phyloP scores from a whole-genome alignment of 2,329 filamentous ascomycete genomes.

The Penicillium sp. region DNA sequence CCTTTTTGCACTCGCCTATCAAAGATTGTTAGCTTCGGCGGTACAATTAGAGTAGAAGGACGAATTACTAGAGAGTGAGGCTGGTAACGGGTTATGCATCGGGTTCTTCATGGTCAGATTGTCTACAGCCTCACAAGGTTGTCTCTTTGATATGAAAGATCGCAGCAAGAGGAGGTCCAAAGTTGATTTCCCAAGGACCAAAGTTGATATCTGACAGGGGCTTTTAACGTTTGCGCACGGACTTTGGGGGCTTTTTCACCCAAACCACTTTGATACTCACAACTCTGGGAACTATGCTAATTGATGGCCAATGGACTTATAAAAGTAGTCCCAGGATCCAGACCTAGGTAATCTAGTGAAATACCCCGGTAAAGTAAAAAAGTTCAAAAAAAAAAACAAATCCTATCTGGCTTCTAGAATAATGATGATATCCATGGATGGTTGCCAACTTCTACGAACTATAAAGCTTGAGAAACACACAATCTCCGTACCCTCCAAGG shows the following conservation, averaged over 20 bases:
- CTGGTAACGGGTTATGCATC: slow-evolving; percentile 8
- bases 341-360: too few relatives aligned
- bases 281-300: too few relatives aligned
- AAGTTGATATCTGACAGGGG: not conserved
- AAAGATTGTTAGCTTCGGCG: not conserved
- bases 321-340: too few relatives aligned
- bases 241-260: not conserved
- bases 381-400: too few relatives aligned
- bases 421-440: too few relatives aligned
- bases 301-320: too few relatives aligned
- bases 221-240: not conserved
- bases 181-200: not conserved
- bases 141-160: not conserved
- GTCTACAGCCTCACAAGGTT: not conserved
- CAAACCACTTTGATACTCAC: too few relatives aligned
- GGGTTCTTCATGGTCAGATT: slow-evolving; percentile 3
- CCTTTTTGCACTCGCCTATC: slow-evolving; percentile 93
- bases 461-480: too few relatives aligned
- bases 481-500: too few relatives aligned
- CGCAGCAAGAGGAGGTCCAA: not conserved
- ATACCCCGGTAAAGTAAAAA: too few relatives aligned
- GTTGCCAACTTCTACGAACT: too few relatives aligned
- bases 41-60: not conserved
- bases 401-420: too few relatives aligned
- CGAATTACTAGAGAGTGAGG: slow-evolving; percentile 7